Conservation (phyloP, 2,329 filamentous ascomycete species). For the Aspergillus ruber region DNA sequence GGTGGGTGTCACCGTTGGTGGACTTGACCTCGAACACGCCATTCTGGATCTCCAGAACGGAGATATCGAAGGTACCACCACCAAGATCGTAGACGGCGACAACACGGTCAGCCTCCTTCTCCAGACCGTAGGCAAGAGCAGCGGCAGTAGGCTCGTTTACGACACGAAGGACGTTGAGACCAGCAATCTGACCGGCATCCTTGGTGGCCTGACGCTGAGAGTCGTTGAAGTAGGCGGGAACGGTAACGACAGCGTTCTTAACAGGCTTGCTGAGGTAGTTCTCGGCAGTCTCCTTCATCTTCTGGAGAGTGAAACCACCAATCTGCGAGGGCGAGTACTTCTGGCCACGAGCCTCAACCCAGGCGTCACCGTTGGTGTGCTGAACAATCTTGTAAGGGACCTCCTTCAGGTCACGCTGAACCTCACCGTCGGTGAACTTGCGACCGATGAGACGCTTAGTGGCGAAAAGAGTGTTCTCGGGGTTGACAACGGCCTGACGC, state of each 20-base stretch:
- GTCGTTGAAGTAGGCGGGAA: slow-evolving; percentile 98
- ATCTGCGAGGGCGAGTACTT: slow-evolving; percentile 99
- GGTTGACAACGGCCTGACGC: slow-evolving; percentile 96
- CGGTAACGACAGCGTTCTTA: slow-evolving; percentile 95
- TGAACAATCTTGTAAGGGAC: slow-evolving; percentile 98
- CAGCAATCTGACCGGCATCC: slow-evolving; percentile 93
- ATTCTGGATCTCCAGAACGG: slow-evolving; percentile 92
- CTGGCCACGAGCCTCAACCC: slow-evolving; percentile 87
- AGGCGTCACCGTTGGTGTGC: slow-evolving; percentile 93
- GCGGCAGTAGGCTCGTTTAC: slow-evolving; percentile 97
- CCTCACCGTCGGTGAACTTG: slow-evolving; percentile 89
- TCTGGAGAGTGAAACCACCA: slow-evolving; percentile 90
- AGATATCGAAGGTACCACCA: slow-evolving; percentile 99
- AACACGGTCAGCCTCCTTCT: slow-evolving; percentile 85
- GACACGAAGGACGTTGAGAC: slow-evolving; percentile 92
- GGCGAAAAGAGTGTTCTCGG: slow-evolving; percentile 95
- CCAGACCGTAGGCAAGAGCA: slow-evolving; percentile 89
- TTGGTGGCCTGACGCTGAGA: slow-evolving; percentile 97
- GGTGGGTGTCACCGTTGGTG: slow-evolving; percentile 96
- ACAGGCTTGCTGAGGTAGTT: slow-evolving; percentile 81
- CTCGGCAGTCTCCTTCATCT: slow-evolving; percentile 99
- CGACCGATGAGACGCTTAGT: slow-evolving; percentile 98
- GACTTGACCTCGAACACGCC: slow-evolving; percentile 99
- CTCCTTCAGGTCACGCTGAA: slow-evolving; percentile 94
- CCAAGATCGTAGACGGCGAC: slow-evolving; percentile 97